phyloP scores from a whole-genome alignment of 805 yeast genomes.

The Wickerhamomyces bisporus region DNA sequence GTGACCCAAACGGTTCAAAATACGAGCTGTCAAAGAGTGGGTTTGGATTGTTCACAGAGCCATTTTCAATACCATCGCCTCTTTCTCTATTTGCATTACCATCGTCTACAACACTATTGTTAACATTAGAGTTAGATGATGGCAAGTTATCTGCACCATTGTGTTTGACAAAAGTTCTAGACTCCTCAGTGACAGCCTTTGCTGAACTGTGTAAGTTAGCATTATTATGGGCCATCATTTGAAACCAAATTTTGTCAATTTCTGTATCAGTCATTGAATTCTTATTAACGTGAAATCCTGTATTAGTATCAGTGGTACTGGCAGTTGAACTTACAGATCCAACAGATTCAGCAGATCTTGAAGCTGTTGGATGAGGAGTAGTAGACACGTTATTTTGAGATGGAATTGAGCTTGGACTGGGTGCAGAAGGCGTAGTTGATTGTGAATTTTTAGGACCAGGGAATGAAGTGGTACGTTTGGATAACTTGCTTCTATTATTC shows the following conservation, averaged over 20 bases:
- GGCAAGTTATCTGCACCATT: too few species aligned
- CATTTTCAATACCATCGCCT: too few species aligned
- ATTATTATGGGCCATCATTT: conserved; percentile 19
- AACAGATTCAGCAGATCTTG: background rate
- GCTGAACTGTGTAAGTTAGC: background rate
- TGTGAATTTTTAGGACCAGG: too few species aligned
- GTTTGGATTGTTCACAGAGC: background rate
- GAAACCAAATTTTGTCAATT: conserved; percentile 22
- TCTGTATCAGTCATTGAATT: conserved; percentile 15
- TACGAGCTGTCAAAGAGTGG: background rate
- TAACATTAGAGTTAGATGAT: too few species aligned
- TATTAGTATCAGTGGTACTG: background rate
- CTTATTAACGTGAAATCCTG: conserved; percentile 14
- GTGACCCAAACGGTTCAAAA: conserved; percentile 10
- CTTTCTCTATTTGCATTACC: background rate
- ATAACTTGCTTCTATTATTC: background rate
- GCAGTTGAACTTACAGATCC: background rate
- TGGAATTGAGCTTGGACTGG: too few species aligned
- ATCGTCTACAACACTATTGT: too few species aligned
- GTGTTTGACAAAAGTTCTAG: background rate
- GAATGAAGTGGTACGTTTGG: too few species aligned
- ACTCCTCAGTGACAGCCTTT: background rate
- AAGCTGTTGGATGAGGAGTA: background rate
- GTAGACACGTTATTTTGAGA: too few species aligned
- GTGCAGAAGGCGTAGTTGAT: too few species aligned